Conservation (phyloP, 169 alveolate genomes). For the Plasmodium vinckei region DNA sequence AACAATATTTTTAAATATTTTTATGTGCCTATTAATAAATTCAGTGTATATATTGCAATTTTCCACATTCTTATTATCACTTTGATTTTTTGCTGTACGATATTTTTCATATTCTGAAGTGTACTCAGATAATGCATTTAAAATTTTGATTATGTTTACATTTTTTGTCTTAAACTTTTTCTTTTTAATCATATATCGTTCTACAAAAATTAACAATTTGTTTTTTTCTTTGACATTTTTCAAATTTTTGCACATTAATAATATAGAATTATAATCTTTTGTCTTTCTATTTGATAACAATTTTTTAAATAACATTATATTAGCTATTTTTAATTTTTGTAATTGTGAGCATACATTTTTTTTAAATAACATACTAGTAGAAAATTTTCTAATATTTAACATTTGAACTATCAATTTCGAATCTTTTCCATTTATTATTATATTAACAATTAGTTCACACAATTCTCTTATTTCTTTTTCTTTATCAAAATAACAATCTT, state of each 20-base stretch:
- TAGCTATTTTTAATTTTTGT: constrained; percentile 36
- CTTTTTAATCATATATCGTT: constrained; percentile 17
- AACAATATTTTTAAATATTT: constrained; percentile 33
- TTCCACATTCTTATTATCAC: neutral
- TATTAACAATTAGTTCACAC: constrained; percentile 24
- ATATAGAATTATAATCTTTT: constrained; percentile 36
- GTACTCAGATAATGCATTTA: constrained; percentile 15
- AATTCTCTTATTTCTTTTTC: constrained; percentile 29
- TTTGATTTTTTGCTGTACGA: neutral
- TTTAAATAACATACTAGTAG: constrained; percentile 31
- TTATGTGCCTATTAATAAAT: constrained; percentile 50
- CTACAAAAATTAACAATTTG: constrained; percentile 44
- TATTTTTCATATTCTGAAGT: neutral
- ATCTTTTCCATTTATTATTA: constrained; percentile 7
- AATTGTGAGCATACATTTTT: constrained; percentile 17
- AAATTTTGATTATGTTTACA: constrained; percentile 17
- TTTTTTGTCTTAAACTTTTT: neutral
- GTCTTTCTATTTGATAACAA: constrained; percentile 17
- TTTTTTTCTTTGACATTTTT: constrained; percentile 33
- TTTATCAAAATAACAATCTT: constrained; percentile 31
- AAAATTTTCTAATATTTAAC: constrained; percentile 40
- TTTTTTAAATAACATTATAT: constrained; percentile 30
- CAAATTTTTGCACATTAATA: constrained; percentile 62
- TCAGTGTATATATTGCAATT: neutral
- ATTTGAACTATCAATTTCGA: constrained; percentile 9